phyloP scores from a whole-genome alignment of 495 filamentous ascomycete species.

The Immersiella caudata region DNA sequence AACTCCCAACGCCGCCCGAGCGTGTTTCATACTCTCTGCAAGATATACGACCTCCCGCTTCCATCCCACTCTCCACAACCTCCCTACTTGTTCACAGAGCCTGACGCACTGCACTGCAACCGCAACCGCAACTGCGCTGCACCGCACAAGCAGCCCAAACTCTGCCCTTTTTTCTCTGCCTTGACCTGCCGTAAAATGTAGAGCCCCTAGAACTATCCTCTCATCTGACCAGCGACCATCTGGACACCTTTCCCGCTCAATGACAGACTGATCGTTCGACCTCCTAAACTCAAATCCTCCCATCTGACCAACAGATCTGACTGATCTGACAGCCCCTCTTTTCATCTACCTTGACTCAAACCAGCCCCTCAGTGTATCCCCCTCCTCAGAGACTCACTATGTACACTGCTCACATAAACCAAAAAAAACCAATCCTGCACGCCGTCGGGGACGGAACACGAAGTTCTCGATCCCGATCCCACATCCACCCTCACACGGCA shows the following conservation, averaged over 20 bases:
- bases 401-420: background rate
- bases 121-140: no score
- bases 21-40: slow-evolving; percentile 8
- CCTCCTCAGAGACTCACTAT: no score
- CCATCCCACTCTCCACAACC: background rate
- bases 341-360: background rate
- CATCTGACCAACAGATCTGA: no score
- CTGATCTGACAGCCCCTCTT: background rate
- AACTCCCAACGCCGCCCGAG: background rate
- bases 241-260: background rate
- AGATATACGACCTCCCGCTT: slow-evolving; percentile 4
- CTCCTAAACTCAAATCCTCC: background rate
- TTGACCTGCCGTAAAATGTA: no score
- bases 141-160: slow-evolving; percentile 2
- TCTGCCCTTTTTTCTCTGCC: background rate
- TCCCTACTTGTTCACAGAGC: background rate
- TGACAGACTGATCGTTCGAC: background rate
- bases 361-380: background rate
- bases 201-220: no score
- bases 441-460: slow-evolving; percentile 5
- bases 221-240: background rate
- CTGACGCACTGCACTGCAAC: background rate
- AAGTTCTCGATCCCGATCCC: slow-evolving; percentile 1
- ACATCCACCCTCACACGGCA: slow-evolving; percentile 9
- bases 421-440: background rate